Evolutionary conservation across 78 protist species (phyloP).

Genomic region (Speleostelium caveatum): DNA sequence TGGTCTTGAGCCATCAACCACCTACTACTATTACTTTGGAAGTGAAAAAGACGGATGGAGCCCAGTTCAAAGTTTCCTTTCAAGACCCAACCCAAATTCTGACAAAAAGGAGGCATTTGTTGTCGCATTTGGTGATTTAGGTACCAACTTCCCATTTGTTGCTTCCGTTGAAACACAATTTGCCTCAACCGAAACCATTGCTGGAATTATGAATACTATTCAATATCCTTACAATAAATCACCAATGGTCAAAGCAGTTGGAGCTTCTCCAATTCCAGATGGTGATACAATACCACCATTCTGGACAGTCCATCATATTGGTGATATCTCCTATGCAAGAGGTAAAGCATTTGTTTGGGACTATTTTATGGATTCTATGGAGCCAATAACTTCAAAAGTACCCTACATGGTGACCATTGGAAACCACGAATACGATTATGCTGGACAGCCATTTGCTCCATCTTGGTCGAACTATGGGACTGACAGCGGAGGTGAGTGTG

Average conservation of each 20-base stretch:
- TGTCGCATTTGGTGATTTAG: slow-evolving; percentile 53
- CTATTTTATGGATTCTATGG: slow-evolving; percentile 45
- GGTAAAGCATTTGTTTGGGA: slow-evolving; percentile 81
- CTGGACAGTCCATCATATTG: slow-evolving; percentile 73
- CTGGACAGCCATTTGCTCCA: slow-evolving; percentile 71
- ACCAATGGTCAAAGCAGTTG: slow-evolving; percentile 17
- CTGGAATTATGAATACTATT: slow-evolving; percentile 10
- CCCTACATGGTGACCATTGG: slow-evolving; percentile 80
- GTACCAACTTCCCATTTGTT: slow-evolving; percentile 40
- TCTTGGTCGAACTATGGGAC: slow-evolving; percentile 70
- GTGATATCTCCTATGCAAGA: slow-evolving; percentile 83
- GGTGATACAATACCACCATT: slow-evolving; percentile 21
- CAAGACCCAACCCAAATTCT: slow-evolving; percentile 8
- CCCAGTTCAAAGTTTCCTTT: background rate
- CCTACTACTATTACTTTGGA: slow-evolving; percentile 59
- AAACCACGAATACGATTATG: slow-evolving; percentile 79
- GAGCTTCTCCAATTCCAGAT: background rate
- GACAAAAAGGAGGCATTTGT: slow-evolving; percentile 53
- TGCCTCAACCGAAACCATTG: slow-evolving; percentile 25
- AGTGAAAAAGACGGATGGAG: slow-evolving; percentile 32
- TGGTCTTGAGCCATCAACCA: slow-evolving; percentile 4
- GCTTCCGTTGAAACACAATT: slow-evolving; percentile 48
- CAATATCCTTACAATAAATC: background rate
- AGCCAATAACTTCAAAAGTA: slow-evolving; percentile 14
- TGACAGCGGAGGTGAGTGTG: slow-evolving; percentile 87